These are phyloP conservation scores for Alternaria hordeiaustralica DNA, from an alignment of 2,329 filamentous ascomycete species.

Conservation along the genomic window DNA sequence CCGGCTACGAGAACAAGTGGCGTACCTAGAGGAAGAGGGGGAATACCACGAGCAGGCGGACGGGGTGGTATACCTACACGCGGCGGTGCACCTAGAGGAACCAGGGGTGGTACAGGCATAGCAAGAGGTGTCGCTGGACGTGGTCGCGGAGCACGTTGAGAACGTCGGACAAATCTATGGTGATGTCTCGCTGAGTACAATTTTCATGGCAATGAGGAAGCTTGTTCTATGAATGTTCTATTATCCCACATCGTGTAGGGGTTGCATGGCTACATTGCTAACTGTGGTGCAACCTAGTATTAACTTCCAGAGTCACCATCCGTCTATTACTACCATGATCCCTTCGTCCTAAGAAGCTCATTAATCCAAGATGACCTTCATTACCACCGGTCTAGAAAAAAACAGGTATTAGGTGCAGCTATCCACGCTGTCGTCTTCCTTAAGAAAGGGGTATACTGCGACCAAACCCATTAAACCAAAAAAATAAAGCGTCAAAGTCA, in stretches of 20 bases:
- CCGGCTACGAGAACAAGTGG: constrained; percentile 28
- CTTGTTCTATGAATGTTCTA: not conserved
- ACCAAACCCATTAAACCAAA: constrained; percentile 3
- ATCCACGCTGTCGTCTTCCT: constrained; percentile 28
- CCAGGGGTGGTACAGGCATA: constrained; percentile 47
- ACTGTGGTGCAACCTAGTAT: not conserved
- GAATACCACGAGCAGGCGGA: constrained; percentile 44
- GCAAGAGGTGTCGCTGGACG: constrained; percentile 43
- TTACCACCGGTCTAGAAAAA: constrained; percentile 2
- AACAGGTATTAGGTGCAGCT: constrained; percentile 28
- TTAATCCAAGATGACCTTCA: not conserved
- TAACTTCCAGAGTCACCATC: not conserved
- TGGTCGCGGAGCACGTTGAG: constrained; percentile 37
- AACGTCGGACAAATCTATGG: constrained; percentile 1
- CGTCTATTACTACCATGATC: not conserved
- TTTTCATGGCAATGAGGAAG: not conserved
- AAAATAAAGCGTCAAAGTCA: constrained; percentile 13
- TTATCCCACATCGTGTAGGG: not conserved
- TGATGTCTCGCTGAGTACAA: constrained; percentile 8
- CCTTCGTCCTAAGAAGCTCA: not conserved
- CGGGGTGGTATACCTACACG: constrained; percentile 44
- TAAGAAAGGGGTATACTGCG: constrained; percentile 41
- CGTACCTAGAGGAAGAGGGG: constrained; percentile 37
- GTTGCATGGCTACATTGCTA: not conserved
- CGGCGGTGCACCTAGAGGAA: constrained; percentile 39